A percentile compares a stretch with the other conserved stretches of the same genome.
phyloP scores from a whole-genome alignment of 306 rosid genomes.

The Pyrus bretschneideri region DNA sequence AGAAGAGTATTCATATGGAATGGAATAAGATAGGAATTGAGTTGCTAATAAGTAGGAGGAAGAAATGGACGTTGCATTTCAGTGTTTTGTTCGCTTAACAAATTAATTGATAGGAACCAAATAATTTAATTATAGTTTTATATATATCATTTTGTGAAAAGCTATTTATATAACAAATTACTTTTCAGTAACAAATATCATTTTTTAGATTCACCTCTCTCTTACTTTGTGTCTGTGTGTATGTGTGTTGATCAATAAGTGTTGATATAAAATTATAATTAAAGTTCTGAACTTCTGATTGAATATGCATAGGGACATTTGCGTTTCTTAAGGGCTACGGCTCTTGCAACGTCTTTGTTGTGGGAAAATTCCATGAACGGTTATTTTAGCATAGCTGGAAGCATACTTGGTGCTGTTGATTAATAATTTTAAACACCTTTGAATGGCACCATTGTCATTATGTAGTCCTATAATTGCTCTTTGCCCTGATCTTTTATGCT shows the following conservation, averaged over 20 bases:
- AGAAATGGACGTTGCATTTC: background rate
- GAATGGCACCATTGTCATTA: background rate
- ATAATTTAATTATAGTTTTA: background rate
- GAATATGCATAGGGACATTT: background rate
- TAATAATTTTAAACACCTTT: background rate
- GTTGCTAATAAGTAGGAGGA: background rate
- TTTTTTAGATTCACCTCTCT: background rate
- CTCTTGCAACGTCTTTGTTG: background rate
- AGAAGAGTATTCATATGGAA: background rate
- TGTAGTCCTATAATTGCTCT: background rate
- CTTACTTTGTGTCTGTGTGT: background rate
- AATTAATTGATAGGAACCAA: background rate
- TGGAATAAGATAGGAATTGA: background rate
- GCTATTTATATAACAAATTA: background rate
- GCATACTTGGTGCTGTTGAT: background rate
- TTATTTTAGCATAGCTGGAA: background rate
- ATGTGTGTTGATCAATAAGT: background rate
- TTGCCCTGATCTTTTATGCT: background rate
- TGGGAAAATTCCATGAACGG: background rate
- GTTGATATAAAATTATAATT: background rate
- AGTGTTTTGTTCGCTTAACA: background rate
- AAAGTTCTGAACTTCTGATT: background rate
- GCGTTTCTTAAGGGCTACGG: background rate
- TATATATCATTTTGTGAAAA: background rate
- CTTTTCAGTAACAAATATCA: background rate